These are phyloP conservation scores for Prunus persica DNA, from an alignment of 306 rosid species.

Conservation along the genomic window DNA sequence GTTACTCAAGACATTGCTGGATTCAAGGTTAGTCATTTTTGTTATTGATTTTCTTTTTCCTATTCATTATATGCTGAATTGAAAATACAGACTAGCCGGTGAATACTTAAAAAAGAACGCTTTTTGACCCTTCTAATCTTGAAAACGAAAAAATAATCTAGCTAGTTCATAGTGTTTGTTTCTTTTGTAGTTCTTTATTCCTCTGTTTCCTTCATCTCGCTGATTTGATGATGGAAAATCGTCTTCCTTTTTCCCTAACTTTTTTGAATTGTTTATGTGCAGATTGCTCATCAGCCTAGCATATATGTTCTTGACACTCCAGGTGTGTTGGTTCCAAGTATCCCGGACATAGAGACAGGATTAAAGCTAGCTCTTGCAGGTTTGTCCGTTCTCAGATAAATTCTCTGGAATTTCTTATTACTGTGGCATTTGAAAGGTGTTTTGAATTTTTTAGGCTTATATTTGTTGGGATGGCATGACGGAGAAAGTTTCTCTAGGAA, in stretches of 20 bases:
- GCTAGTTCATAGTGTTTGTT: neutral
- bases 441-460: neutral
- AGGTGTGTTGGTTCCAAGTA: conserved; percentile 92
- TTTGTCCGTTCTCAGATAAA: neutral
- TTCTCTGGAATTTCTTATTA: conserved; percentile 7
- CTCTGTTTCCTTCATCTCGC: neutral
- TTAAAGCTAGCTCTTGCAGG: conserved; percentile 93
- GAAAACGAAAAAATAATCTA: neutral
- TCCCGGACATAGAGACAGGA: conserved; percentile 85
- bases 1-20: conserved; percentile 97
- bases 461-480: neutral
- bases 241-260: neutral
- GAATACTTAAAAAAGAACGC: neutral
- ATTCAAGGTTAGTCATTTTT: conserved; percentile 48
- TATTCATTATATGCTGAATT: neutral
- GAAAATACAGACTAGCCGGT: neutral
- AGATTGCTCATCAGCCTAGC: conserved; percentile 94
- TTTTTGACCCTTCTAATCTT: neutral
- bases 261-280: conserved; percentile 24
- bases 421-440: neutral
- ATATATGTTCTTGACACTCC: conserved; percentile 92
- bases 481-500: neutral
- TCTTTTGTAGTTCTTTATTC: neutral
- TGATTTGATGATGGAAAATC: neutral
- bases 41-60: neutral